Evolutionary conservation across 768 basidiomycete genomes (phyloP), one percentile per base, ranked within the genome.

Genomic region (Suillus subalutaceus): DNA sequence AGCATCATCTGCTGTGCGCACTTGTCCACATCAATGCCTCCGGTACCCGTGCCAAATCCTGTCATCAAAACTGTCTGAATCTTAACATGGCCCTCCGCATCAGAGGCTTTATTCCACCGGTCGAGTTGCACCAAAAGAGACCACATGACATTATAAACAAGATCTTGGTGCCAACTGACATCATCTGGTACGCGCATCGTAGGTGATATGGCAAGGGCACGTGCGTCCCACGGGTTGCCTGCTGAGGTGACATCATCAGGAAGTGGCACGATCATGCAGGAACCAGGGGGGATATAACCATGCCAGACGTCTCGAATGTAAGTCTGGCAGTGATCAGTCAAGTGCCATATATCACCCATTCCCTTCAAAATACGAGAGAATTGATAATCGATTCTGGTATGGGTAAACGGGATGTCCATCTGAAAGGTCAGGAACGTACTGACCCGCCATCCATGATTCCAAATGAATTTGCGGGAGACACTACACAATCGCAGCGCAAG

Each of bases 81-180:
- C 12, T 41, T 23, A 30, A 13, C 13, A 20, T 38, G 32, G 32
- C 16, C 50, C 2, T 56, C 23, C 12, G 62, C 48, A 32, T 38
- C 56, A 15, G 56, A 57, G 6, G 32, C 10, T 6, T 63, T 41
- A 62, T 77, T 77, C 73, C 76, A 75, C 4, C 56, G 67, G 62
- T 69, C 66, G 13, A 79, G 40, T 61, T 71, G 69, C 26, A 67
- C 70, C 6, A 77, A 67, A 26, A 79, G 65, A 46, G 66, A 67
- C 79, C 76, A 79, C 72, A 76, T 74, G 20, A 67, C 71, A 55
- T 79, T 75, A 68, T 78, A 79, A 26, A 78, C 76, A 38, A 79
- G 69, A 63, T 77, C 78, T 38, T 69, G 67, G 43, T 79, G 72
- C 79, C 78, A 79, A 35, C 62, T 56, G 6, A 74, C 61, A 20